phyloP scores from a whole-genome alignment of 441 rosid genomes.

The Pelargonium australe region DNA sequence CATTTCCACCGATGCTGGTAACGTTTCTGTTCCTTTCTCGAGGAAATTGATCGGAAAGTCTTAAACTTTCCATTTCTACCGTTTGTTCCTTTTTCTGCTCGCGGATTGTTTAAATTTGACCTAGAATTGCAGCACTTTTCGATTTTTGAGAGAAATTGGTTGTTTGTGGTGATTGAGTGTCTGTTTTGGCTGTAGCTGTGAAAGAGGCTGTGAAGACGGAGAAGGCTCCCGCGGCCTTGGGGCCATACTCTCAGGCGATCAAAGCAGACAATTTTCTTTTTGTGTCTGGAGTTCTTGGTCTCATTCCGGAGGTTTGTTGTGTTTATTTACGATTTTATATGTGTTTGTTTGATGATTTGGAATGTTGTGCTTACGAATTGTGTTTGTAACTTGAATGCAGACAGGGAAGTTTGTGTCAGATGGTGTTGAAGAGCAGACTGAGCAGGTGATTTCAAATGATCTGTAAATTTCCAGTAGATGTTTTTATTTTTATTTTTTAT shows the following conservation, averaged over 20 bases:
- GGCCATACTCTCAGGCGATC: constrained; percentile 93
- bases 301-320: constrained; percentile 67
- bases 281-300: constrained; percentile 82
- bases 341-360: too few relatives aligned
- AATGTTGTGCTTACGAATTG: neutral
- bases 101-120: neutral
- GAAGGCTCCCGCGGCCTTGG: constrained; percentile 90
- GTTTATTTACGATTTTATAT: constrained; percentile 1
- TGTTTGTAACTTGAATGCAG: neutral
- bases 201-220: constrained; percentile 72
- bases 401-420: neutral
- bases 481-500: neutral
- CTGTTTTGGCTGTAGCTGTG: constrained; percentile 28
- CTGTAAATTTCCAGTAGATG: neutral
- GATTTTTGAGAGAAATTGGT: neutral
- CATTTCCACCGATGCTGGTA: neutral
- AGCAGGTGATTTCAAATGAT: neutral
- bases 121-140: neutral
- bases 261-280: constrained; percentile 71
- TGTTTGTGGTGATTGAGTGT: neutral
- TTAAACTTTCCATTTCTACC: neutral
- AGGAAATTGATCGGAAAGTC: neutral
- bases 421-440: neutral
- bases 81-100: neutral
- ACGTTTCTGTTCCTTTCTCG: neutral